Evolutionary conservation across 2,329 filamentous ascomycete genomes (phyloP).

Genomic region (Ophiobolus disseminans): DNA sequence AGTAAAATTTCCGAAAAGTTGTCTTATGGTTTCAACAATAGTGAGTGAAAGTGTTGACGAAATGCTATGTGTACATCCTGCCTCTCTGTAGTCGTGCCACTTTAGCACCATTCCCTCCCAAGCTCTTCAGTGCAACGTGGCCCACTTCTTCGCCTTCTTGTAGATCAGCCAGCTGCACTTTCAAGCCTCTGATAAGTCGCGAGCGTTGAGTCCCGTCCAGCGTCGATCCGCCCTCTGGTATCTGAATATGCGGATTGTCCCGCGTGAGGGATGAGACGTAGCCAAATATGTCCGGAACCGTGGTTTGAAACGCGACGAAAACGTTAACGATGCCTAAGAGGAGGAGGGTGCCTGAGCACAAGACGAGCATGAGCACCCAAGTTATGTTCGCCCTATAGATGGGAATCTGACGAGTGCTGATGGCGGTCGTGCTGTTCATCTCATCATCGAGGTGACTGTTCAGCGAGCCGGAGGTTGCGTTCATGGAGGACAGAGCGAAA

Average conservation of each 20-base stretch:
- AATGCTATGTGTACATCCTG: too few species aligned
- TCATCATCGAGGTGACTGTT: too few species aligned
- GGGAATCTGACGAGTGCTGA: neutral
- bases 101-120: too few species aligned
- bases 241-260: conserved; percentile 25
- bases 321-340: conserved; percentile 3
- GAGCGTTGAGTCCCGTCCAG: conserved; percentile 26
- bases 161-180: conserved; percentile 28
- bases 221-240: conserved; percentile 18
- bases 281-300: conserved; percentile 29
- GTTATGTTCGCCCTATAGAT: conserved; percentile 5
- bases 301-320: neutral
- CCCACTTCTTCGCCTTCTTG: conserved; percentile 18
- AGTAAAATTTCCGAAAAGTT: too few species aligned
- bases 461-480: neutral
- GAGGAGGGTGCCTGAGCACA: neutral
- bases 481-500: neutral
- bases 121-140: conserved; percentile 25
- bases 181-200: conserved; percentile 21
- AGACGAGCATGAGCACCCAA: neutral
- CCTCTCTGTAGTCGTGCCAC: too few species aligned
- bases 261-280: conserved; percentile 28
- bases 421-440: conserved; percentile 2
- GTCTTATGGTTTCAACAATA: too few species aligned
- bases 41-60: too few species aligned